Base-by-base conservation (phyloP, 495 filamentous ascomycete genomes). In the Penicillium canescens region DNA sequence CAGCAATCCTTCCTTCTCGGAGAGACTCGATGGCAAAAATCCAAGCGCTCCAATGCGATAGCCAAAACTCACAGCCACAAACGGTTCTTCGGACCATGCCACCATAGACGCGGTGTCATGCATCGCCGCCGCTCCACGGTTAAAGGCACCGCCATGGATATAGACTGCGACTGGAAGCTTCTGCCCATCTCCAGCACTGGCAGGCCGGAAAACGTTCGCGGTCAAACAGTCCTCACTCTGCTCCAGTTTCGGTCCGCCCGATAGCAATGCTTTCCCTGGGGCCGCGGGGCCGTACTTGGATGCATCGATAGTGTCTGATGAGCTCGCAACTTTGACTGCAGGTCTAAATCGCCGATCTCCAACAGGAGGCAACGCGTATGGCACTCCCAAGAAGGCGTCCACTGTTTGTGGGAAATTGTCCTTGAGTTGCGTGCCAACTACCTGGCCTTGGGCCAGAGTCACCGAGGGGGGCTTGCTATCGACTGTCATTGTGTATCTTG, bases 11-110 rank as follows among this genome's bases (percentile, higher is more conserved):
- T 82, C 78, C 42, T 77, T 74, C 4, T 77, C 77, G 0, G 76
- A 74, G 42, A 79, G 28, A 5, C 57, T 68, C 1, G 79, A 81
- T 4, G 84, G 77, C 31, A 87, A 49, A 55, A 88, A 89, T 6
- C 86, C 86, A 26, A 89, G 67, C 1, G 84, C 79, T n/a, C 84
- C 84, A 35, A 88, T 63, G 1, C 85, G 80, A 41, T 73, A 73
- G 10, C 84, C 84, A 60, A 87, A 85, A 61, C 78, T 84, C 21
- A 87, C 69, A 12, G 74, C 79, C 26, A 88, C 67, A 31, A 88
- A 75, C 4, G 78, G 78, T 9, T 69, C 69, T 21, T 77, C 72
- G 1, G 79, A 72, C 77, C 80, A 85, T 2, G 81, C 75, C 1
- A 81, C 74, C 62, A 86, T 82, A 40, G 74, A 78, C 0, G 74